Evolutionary conservation across 1,139 yeast genomes (phyloP), one percentile per base, ranked within the genome.

Genomic region (Geotrichum cucujoidarum): DNA sequence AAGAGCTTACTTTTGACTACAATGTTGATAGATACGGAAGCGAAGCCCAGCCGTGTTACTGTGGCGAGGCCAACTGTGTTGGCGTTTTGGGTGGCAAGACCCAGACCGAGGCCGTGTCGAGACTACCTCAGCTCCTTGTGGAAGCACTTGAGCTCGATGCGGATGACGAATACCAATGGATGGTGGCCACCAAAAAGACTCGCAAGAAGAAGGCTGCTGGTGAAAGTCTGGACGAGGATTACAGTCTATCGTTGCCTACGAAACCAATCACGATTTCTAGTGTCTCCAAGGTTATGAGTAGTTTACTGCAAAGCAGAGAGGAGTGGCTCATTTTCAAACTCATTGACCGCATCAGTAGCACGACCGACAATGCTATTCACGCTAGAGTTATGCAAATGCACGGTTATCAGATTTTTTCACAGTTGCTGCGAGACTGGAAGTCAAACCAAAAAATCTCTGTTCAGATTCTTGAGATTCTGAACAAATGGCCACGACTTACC

Each of bases 11-110:
- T 0, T 90, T 92, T 68, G 96, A 92, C 67, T 92, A 92, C 66
- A 92, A 92, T 62, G 97, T 92, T 24, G 98, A 92, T 66, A 74
- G 98, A 53, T 92, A 89, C 65, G 98, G 98, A 24, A 95, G 97
- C 1, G 83, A 81, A 54, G 89, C 95, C 6, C 97, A 92, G 67
- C 86, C 88, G 21, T 92, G 98, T 67, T 86, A 85, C 67, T 92
- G 98, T 70, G 97, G 95, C 1, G 95, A 90, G 56, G 75, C 84
- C 22, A 90, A 87, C 66, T 92, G 98, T 74, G 75, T 88, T 40
- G 95, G 96, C 29, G 81, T 85, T 55, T 79, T 92, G 73, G 98
- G 98, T 55, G 97, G 98, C 40, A 90, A 89, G 66, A 89, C 95
- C 2, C 97, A 92, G 69, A 89, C 97, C 1, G 95, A 87, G 58